Conservation (phyloP, 306 rosid species). For the Cicer arietinum region DNA sequence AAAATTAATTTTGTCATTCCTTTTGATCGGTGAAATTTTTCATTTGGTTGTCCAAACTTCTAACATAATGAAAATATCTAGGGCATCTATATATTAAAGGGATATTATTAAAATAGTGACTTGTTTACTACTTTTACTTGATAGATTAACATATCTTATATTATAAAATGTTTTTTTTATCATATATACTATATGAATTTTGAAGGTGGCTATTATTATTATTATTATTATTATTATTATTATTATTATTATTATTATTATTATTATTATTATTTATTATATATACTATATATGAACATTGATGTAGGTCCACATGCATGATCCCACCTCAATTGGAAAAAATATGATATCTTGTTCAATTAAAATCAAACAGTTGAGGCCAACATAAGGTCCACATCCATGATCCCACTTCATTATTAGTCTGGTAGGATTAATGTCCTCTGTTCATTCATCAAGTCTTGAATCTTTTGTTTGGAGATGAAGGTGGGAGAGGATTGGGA, state of each 20-base stretch:
- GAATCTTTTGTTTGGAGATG: background rate
- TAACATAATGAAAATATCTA: background rate
- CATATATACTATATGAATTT: background rate
- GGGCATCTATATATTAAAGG: background rate
- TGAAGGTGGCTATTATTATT: no score
- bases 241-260: no score
- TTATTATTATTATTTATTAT: no score
- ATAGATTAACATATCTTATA: background rate
- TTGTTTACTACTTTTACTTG: background rate
- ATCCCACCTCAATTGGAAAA: conserved; percentile 18
- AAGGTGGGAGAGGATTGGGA: background rate
- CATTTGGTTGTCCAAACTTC: background rate
- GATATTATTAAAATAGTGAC: no score
- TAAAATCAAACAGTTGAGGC: conserved; percentile 34
- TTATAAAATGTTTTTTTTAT: background rate
- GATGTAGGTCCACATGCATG: conserved; percentile 14
- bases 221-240: no score
- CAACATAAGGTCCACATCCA: conserved; percentile 32
- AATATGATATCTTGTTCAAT: conserved; percentile 30
- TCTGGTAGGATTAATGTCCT: conserved; percentile 24
- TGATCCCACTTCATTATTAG: conserved; percentile 35
- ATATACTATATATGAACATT: background rate
- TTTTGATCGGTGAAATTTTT: background rate
- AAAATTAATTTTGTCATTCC: background rate
- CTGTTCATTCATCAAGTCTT: background rate